These are phyloP conservation scores for Centella asiatica DNA, from an alignment of 129 eudicot species.

Conservation along the genomic window DNA sequence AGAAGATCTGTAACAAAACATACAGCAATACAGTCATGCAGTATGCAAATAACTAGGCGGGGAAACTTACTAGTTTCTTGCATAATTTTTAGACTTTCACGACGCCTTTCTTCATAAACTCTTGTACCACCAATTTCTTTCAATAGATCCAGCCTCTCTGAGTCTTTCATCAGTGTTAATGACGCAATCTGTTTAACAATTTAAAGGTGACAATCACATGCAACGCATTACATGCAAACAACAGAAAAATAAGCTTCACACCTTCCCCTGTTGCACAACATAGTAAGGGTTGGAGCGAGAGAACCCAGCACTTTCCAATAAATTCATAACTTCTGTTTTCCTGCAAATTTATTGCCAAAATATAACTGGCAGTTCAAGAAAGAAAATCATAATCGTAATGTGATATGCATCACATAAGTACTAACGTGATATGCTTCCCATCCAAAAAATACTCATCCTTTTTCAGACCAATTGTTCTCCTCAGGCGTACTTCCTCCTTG, in stretches of 20 bases:
- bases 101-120: slow-evolving; percentile 92
- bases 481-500: slow-evolving; percentile 90
- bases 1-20: slow-evolving; percentile 10
- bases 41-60: slow-evolving; percentile 15
- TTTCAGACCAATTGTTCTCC: slow-evolving; percentile 87
- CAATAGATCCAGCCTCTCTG: slow-evolving; percentile 84
- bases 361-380: slow-evolving; percentile 3
- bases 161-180: slow-evolving; percentile 88
- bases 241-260: slow-evolving; percentile 23
- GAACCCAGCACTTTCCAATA: slow-evolving; percentile 97
- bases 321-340: slow-evolving; percentile 96
- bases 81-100: slow-evolving; percentile 98
- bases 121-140: slow-evolving; percentile 98
- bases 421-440: slow-evolving; percentile 99
- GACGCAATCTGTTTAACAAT: slow-evolving; percentile 61
- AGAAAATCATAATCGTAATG: neutral
- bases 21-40: slow-evolving; percentile 10
- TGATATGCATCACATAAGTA: neutral
- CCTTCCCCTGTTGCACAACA: slow-evolving; percentile 98
- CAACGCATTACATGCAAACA: slow-evolving; percentile 1
- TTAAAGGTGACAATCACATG: slow-evolving; percentile 11
- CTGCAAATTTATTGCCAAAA: slow-evolving; percentile 36
- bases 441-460: slow-evolving; percentile 95
- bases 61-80: slow-evolving; percentile 83
- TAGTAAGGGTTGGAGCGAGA: slow-evolving; percentile 99